Base-by-base conservation (phyloP, 2,329 filamentous ascomycete genomes). In the Elsinoe batatas region DNA sequence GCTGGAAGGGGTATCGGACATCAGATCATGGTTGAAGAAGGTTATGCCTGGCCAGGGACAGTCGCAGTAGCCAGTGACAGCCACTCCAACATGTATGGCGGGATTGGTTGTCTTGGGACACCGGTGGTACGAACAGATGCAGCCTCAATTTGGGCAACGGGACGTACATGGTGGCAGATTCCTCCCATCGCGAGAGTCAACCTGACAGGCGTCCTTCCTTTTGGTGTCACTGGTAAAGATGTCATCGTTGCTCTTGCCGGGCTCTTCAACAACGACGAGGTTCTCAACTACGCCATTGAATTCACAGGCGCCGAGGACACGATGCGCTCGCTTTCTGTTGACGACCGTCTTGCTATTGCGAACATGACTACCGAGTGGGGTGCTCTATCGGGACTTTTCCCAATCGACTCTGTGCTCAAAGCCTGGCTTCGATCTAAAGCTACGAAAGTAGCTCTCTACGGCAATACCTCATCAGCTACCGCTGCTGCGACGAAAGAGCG, bases 311-410 rank as follows among this genome's bases (percentile, higher is more conserved):
- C 84, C 0, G 82, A 88, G 60, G 77, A 90, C 66, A 95, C 90
- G 0, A 79, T 93, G 76, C 66, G 72, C 42, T 89, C 79, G 64
- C 75, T 95, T 1, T 75, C 83, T 0, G 73, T 95, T 0, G 87
- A 93, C 62, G 78, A 85, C 61, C 76, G 90, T 10, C 69, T 95
- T 33, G 84, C 88, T 0, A 87, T 89, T 58, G 75, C 76, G 4
- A 93, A 91, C 67, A 93, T 93, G 88, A 84, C 84, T 0, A 88
- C 84, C 0, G 88, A 93, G 65, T 91, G 85, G 85, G 85, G 85
- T 54, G 87, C 85, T 1, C 72, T 91, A 13, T 79, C 79, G 47
- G 85, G 84, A 18, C 70, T 88, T 1, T 96, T 95, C 71, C 91
- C 91, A 1, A 85, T 95, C 50, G 91, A 96, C 67, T 67, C 72